These are phyloP conservation scores for Exophiala bonariae DNA, from an alignment of 2,329 filamentous ascomycete species.

Conservation along the genomic window DNA sequence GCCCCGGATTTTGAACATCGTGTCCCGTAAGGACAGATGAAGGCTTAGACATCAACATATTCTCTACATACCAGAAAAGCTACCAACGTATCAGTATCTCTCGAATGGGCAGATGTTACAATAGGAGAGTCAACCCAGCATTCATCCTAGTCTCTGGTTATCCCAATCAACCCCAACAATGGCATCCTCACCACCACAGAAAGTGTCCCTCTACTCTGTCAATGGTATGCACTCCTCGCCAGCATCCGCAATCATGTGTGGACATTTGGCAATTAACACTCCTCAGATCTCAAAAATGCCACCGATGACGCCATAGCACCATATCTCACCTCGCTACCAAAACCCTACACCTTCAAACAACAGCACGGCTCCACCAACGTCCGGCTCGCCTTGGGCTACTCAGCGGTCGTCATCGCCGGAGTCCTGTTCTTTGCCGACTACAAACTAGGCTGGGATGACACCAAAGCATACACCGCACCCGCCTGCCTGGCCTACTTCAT, in stretches of 20 bases:
- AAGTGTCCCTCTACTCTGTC: slow-evolving; percentile 46
- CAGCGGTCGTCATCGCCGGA: slow-evolving; percentile 74
- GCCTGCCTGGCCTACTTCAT: slow-evolving; percentile 79
- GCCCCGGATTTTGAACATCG: too few relatives aligned
- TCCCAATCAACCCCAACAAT: neutral
- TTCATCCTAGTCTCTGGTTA: too few relatives aligned
- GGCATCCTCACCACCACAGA: slow-evolving; percentile 27
- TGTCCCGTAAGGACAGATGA: too few relatives aligned
- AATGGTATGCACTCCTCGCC: slow-evolving; percentile 38
- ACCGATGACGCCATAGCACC: slow-evolving; percentile 92
- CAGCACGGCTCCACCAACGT: slow-evolving; percentile 79
- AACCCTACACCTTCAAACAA: slow-evolving; percentile 66
- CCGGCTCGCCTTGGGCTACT: slow-evolving; percentile 79
- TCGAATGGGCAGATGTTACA: too few relatives aligned
- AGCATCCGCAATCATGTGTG: slow-evolving; percentile 4
- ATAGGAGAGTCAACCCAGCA: too few relatives aligned
- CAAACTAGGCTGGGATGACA: slow-evolving; percentile 82
- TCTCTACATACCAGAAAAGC: too few relatives aligned
- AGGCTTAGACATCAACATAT: too few relatives aligned
- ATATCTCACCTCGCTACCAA: slow-evolving; percentile 83
- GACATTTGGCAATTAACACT: neutral
- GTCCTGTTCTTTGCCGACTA: slow-evolving; percentile 91
- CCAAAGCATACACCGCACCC: slow-evolving; percentile 75
- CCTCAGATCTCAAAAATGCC: slow-evolving; percentile 88
- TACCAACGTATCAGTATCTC: too few relatives aligned